A percentile compares a stretch with the other conserved stretches of the same genome.
Conservation (phyloP, 2,329 filamentous ascomycete species). For the Biscogniauxia sp. region DNA sequence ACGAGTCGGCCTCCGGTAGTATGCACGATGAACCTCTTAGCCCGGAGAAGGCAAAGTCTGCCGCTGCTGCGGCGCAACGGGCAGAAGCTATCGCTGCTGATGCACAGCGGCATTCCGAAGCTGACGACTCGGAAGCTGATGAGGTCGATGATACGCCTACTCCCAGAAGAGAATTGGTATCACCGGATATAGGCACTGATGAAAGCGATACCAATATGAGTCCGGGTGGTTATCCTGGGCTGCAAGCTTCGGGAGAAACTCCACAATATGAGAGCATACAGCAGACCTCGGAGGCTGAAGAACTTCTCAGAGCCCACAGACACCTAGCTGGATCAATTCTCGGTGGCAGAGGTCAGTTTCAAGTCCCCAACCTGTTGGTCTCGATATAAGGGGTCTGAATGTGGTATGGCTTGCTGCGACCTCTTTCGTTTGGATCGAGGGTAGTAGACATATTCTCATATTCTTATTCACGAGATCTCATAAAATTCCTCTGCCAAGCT, state of each 20-base stretch:
- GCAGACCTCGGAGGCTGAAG: slow-evolving; percentile 16
- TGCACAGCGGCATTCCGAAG: slow-evolving; percentile 26
- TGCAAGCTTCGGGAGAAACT: neutral
- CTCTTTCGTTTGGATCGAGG: neutral
- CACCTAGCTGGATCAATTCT: neutral
- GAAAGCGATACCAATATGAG: slow-evolving; percentile 4
- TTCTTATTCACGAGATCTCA: neutral
- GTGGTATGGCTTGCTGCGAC: neutral
- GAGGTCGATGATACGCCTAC: slow-evolving; percentile 8
- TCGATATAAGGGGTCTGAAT: neutral
- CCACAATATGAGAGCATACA: neutral
- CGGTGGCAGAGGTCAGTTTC: neutral
- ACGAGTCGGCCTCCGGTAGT: slow-evolving; percentile 28
- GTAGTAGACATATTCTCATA: neutral
- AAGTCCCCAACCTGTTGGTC: neutral
- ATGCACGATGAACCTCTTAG: slow-evolving; percentile 13
- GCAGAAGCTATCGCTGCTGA: slow-evolving; percentile 36
- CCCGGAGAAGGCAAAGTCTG: slow-evolving; percentile 19
- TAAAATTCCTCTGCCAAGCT: neutral
- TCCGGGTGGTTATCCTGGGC: slow-evolving; percentile 2
- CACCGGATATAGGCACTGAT: slow-evolving; percentile 11
- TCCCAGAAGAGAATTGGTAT: slow-evolving; percentile 22
- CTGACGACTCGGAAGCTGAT: slow-evolving; percentile 23
- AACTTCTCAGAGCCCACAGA: slow-evolving; percentile 18
- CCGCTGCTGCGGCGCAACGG: slow-evolving; percentile 38